Percentiles rank a stretch among this genome's conserved stretches.
Evolutionary conservation across 352 stramenopile genomes (phyloP).

Genomic region (Globisporangium lucens): DNA sequence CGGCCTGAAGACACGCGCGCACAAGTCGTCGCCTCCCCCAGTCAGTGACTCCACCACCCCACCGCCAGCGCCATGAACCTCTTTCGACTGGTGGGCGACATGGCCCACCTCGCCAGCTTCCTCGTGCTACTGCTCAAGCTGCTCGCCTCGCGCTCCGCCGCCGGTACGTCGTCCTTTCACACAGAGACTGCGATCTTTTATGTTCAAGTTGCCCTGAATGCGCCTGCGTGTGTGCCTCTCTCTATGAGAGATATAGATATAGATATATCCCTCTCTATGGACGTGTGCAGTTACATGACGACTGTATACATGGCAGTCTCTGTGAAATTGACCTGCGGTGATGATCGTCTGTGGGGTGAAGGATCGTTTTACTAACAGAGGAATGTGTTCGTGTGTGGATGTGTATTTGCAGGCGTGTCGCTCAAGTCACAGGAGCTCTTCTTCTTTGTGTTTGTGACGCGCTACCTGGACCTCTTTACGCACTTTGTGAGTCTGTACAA

Average conservation of each 20-base stretch:
- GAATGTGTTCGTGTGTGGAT: conserved; percentile 1
- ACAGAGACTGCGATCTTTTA: background rate
- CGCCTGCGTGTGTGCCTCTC: background rate
- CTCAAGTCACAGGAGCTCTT: conserved; percentile 99
- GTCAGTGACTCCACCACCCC: background rate
- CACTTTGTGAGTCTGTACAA: conserved; percentile 97
- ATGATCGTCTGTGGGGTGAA: background rate
- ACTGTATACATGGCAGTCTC: background rate
- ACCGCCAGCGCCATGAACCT: conserved; percentile 84
- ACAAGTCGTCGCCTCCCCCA: background rate
- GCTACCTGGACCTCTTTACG: conserved; percentile 98
- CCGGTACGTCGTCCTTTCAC: conserved; percentile 34
- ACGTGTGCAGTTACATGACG: background rate
- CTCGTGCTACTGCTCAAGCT: conserved; percentile 98
- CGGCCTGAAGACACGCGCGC: background rate
- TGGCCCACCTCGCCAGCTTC: conserved; percentile 99
- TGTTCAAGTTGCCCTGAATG: conserved; percentile 1
- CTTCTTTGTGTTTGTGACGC: conserved; percentile 97
- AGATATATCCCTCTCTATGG: background rate
- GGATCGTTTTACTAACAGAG: background rate
- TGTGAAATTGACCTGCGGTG: background rate
- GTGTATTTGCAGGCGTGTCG: conserved; percentile 88
- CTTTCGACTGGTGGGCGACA: conserved; percentile 98
- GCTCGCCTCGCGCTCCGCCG: conserved; percentile 75
- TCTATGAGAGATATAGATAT: no score